These are phyloP conservation scores for Xanthoconium purpureum DNA, from an alignment of 768 basidiomycete genomes.

Conservation along the genomic window DNA sequence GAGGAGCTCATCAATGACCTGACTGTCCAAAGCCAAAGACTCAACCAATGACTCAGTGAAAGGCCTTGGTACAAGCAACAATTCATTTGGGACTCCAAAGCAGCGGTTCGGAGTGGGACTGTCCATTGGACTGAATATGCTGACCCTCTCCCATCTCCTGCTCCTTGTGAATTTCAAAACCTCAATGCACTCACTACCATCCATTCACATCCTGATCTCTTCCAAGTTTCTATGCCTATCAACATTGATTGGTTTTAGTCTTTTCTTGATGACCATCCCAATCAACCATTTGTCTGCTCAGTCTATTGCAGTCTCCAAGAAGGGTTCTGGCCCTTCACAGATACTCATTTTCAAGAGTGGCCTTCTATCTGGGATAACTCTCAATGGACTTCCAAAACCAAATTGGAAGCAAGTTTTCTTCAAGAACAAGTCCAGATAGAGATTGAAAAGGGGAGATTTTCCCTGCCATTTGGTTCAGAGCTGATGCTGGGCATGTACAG, in stretches of 20 bases:
- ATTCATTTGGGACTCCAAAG: background rate
- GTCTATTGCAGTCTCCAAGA: slow-evolving; percentile 29
- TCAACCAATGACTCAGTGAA: background rate
- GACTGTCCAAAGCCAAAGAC: background rate
- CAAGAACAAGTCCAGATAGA: background rate
- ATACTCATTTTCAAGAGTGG: slow-evolving; percentile 16
- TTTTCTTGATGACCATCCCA: slow-evolving; percentile 35
- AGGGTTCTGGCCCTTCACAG: slow-evolving; percentile 47
- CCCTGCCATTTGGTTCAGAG: background rate
- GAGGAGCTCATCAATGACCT: background rate
- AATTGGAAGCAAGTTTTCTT: background rate
- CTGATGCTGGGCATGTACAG: background rate
- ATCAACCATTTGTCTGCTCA: slow-evolving; percentile 36
- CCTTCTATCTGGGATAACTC: background rate
- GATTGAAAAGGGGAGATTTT: too few relatives aligned
- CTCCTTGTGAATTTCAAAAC: background rate
- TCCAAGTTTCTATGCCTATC: slow-evolving; percentile 38
- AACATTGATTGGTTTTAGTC: slow-evolving; percentile 36
- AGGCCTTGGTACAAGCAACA: background rate
- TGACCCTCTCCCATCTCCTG: background rate
- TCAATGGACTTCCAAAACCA: background rate
- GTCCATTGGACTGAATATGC: background rate
- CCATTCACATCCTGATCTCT: slow-evolving; percentile 26
- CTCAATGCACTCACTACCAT: background rate
- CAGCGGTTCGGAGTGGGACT: background rate